Conservation (phyloP, 1,284 basidiomycete species). For the Nidula niveotomentosa region DNA sequence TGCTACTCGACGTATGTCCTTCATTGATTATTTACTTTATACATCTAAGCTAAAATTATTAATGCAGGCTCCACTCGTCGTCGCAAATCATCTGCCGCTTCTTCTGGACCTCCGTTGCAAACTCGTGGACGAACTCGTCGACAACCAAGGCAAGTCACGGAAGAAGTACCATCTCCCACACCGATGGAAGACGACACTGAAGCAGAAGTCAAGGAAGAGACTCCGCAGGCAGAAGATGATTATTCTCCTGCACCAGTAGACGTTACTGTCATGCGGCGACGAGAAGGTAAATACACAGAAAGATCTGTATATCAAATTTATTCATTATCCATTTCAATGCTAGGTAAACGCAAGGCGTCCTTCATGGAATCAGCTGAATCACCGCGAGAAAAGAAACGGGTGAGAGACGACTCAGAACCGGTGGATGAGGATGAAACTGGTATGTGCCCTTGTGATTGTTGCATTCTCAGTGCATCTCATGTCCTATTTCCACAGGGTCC, state of each 20-base stretch:
- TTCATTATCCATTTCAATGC: background rate
- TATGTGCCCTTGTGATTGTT: constrained; percentile 17
- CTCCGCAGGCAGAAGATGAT: constrained; percentile 27
- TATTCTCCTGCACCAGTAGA: constrained; percentile 26
- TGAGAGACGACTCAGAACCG: constrained; percentile 68
- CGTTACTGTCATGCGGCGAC: constrained; percentile 20
- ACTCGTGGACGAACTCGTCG: constrained; percentile 25
- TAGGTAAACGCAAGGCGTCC: constrained; percentile 67
- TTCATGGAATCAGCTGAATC: constrained; percentile 52
- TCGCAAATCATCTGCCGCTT: constrained; percentile 27
- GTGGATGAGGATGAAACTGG: constrained; percentile 65
- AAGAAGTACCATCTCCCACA: constrained; percentile 18
- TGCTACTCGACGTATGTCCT: constrained; percentile 29
- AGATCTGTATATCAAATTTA: background rate
- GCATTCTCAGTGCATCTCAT: background rate
- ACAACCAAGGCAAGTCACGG: constrained; percentile 19
- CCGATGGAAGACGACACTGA: constrained; percentile 26
- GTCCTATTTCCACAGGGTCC: constrained; percentile 19
- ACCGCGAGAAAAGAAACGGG: constrained; percentile 59
- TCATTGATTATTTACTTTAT: background rate
- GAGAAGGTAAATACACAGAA: constrained; percentile 23
- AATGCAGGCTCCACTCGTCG: constrained; percentile 31
- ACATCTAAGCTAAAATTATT: background rate
- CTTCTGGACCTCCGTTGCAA: constrained; percentile 21
- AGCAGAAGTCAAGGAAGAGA: constrained; percentile 18